A percentile compares a stretch with the other conserved stretches of the same genome.
phyloP scores from a whole-genome alignment of 495 filamentous ascomycete genomes.

The Elasticomyces elasticus region DNA sequence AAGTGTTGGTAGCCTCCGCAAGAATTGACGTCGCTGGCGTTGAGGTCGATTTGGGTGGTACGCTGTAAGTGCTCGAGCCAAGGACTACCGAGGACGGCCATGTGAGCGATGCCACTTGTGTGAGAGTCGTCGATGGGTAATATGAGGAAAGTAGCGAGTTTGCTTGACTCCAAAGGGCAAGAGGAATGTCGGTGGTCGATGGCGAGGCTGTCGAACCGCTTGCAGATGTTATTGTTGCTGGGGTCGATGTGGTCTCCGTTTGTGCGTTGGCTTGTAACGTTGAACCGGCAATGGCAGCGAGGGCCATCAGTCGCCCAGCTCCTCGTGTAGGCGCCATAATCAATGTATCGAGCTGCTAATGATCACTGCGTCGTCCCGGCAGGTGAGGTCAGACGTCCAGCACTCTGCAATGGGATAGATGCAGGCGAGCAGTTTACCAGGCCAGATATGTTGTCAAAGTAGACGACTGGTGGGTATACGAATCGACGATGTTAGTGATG shows the following conservation, averaged over 20 bases:
- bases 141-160: constrained; percentile 13
- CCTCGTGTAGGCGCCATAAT: background rate
- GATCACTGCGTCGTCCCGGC: too few species aligned
- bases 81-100: constrained; percentile 15
- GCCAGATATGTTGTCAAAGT: too few species aligned
- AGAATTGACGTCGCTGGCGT: background rate
- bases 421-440: too few species aligned
- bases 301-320: background rate
- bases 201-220: background rate
- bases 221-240: background rate
- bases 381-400: too few species aligned
- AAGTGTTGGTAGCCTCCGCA: background rate
- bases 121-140: constrained; percentile 17
- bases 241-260: background rate
- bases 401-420: too few species aligned
- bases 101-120: constrained; percentile 11
- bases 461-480: too few species aligned
- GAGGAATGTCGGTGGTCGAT: background rate
- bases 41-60: background rate
- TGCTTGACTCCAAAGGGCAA: background rate
- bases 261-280: background rate
- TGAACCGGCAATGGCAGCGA: background rate
- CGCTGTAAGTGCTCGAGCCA: constrained; percentile 8
- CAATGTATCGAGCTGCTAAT: background rate
- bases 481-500: too few species aligned